Percentiles rank a stretch among this genome's conserved stretches.
Evolutionary conservation across 306 rosid species (phyloP).

Genomic region (Malus sieversii): DNA sequence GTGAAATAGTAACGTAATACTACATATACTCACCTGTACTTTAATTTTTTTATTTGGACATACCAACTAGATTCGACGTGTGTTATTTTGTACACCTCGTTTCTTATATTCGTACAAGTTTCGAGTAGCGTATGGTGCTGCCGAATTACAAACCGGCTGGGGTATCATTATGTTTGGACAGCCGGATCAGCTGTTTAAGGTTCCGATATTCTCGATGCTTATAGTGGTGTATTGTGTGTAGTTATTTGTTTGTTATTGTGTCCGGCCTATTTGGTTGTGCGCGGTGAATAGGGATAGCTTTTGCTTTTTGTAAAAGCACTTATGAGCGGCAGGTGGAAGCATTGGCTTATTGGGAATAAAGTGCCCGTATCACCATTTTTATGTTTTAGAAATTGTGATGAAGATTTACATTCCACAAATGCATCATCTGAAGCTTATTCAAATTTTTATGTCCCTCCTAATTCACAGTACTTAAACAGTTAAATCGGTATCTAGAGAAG

Average conservation of each 20-base stretch:
- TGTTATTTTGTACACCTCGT: too few relatives aligned
- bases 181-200: slow-evolving; percentile 8
- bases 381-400: not conserved
- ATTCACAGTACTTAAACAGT: not conserved
- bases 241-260: slow-evolving; percentile 17
- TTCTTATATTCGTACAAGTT: not conserved
- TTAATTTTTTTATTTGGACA: too few relatives aligned
- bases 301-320: slow-evolving; percentile 7
- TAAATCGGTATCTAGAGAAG: too few relatives aligned
- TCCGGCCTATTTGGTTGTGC: slow-evolving; percentile 22
- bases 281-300: slow-evolving; percentile 13
- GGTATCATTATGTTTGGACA: slow-evolving; percentile 11
- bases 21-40: too few relatives aligned
- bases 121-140: not conserved
- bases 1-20: too few relatives aligned
- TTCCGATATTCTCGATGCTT: slow-evolving; percentile 2
- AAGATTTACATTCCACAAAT: not conserved
- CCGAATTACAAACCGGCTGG: not conserved
- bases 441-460: not conserved
- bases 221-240: not conserved
- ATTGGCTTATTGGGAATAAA: not conserved
- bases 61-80: too few relatives aligned
- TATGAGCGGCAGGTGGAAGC: not conserved
- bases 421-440: not conserved
- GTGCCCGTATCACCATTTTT: not conserved